These are phyloP conservation scores for Pichia sp. DNA, from an alignment of 1,139 yeast species.

Conservation along the genomic window DNA sequence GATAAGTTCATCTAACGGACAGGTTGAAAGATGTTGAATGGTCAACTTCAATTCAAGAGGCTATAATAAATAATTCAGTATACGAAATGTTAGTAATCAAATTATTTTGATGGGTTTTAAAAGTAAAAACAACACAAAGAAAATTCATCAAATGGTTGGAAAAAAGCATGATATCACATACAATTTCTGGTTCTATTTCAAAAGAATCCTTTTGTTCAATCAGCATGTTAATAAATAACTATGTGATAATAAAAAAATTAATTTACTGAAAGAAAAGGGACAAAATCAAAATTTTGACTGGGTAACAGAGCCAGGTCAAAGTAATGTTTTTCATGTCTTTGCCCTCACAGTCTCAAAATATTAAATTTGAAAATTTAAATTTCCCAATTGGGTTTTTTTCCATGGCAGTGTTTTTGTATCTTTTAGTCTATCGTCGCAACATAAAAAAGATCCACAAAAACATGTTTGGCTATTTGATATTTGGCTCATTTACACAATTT, in stretches of 20 bases:
- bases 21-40: constrained; percentile 14
- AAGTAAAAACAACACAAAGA: background rate
- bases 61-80: constrained; percentile 5
- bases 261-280: background rate
- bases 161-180: constrained; percentile 6
- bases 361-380: background rate
- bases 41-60: constrained; percentile 16
- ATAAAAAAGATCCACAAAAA: background rate
- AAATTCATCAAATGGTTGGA: background rate
- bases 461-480: background rate
- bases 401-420: background rate
- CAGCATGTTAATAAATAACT: constrained; percentile 3
- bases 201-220: constrained; percentile 2
- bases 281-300: background rate
- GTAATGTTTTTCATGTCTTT: background rate
- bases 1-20: constrained; percentile 29
- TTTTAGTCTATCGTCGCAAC: background rate
- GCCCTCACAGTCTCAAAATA: background rate
- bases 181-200: constrained; percentile 13
- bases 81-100: background rate
- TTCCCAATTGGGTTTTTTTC: background rate
- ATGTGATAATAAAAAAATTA: background rate
- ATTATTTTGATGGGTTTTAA: background rate
- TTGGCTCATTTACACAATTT: background rate
- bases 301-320: background rate